Evolutionary conservation across 192 early-diverging fungal species (phyloP), one percentile per base, ranked within the genome.

Genomic region (Dispira simplex): DNA sequence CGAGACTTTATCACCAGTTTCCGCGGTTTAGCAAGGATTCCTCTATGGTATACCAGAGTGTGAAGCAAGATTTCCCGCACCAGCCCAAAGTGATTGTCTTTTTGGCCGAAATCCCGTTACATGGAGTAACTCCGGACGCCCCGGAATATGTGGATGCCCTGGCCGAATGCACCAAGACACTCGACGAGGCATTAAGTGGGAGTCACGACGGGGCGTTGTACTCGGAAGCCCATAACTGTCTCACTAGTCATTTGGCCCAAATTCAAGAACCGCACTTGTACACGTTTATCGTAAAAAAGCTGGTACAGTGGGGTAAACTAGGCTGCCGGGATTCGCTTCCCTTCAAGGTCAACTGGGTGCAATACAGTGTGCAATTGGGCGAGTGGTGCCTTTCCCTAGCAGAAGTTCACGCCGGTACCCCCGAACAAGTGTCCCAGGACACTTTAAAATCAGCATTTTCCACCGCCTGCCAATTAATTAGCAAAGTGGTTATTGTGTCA

Each of bases 1-100:
- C 88, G 21, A 75, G 83, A 16, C 73, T 93, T 20, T 83, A 18
- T 21, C 54, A 25, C 25, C 54, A 27, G 12, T 56, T 56, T 21
- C 54, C 54, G 8, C 54, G 54, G 25, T 56, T 56, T 28, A 18
- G 25, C 9, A 26, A 13, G 8, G 21, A 13, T 21, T 13, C 25
- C 20, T 21, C 21, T 0, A 21, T 27, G 3, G 25, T 56, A 9
- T 56, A 56, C 54, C 13, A 21, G 8, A 13, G 12, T 21, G 11
- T 56, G 12, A 12, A 21, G 11, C 16, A 25, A 12, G 54, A 56
- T 9, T 56, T 56, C 23, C 54, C 54, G 3, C 13, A 14, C 8
- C 25, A 56, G 23, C 20, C 20, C 54, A 21, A 28, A 14, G 28
- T 28, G 25, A 9, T 21, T 25, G 25, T 13, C 21, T 13, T 56